Conservation (phyloP, 108 stramenopile species). For the Skeletonema menzelii region DNA sequence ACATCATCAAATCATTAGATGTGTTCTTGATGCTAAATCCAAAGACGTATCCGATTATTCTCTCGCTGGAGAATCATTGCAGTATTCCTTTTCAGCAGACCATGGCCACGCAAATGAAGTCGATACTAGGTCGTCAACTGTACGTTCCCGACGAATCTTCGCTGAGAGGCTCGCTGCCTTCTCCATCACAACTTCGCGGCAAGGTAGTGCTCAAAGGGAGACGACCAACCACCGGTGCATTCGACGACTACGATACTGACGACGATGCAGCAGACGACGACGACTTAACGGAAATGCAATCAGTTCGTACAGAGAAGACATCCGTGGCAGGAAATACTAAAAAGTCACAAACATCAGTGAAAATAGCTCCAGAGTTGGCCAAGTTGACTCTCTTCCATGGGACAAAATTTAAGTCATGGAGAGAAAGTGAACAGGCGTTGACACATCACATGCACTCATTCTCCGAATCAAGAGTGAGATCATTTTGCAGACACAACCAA, state of each 20-base stretch:
- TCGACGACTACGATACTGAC: slow-evolving; percentile 43
- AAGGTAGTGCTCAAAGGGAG: slow-evolving; percentile 87
- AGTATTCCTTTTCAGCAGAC: slow-evolving; percentile 76
- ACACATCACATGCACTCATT: slow-evolving; percentile 83
- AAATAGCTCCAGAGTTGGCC: slow-evolving; percentile 65
- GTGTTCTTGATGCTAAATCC: slow-evolving; percentile 61
- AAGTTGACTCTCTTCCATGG: slow-evolving; percentile 78
- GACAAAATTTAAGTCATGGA: slow-evolving; percentile 59
- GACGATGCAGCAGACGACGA: slow-evolving; percentile 54
- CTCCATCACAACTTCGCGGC: slow-evolving; percentile 73
- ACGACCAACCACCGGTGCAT: slow-evolving; percentile 43
- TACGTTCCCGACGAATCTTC: slow-evolving; percentile 73
- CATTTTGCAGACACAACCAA: slow-evolving; percentile 42
- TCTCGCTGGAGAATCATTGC: slow-evolving; percentile 98
- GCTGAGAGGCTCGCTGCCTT: slow-evolving; percentile 58
- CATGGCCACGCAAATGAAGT: slow-evolving; percentile 76
- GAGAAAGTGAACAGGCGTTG: slow-evolving; percentile 45
- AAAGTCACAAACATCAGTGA: slow-evolving; percentile 30
- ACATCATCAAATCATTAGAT: slow-evolving; percentile 73
- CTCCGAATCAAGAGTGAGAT: slow-evolving; percentile 66
- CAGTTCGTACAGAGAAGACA: slow-evolving; percentile 27
- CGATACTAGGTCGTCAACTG: slow-evolving; percentile 72
- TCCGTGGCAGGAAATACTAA: slow-evolving; percentile 27
- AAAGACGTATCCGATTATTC: slow-evolving; percentile 86
- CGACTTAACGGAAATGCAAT: slow-evolving; percentile 40